These are phyloP conservation scores for Edaphochlamys debaryana DNA, from an alignment of 139 green algal species.

Conservation along the genomic window DNA sequence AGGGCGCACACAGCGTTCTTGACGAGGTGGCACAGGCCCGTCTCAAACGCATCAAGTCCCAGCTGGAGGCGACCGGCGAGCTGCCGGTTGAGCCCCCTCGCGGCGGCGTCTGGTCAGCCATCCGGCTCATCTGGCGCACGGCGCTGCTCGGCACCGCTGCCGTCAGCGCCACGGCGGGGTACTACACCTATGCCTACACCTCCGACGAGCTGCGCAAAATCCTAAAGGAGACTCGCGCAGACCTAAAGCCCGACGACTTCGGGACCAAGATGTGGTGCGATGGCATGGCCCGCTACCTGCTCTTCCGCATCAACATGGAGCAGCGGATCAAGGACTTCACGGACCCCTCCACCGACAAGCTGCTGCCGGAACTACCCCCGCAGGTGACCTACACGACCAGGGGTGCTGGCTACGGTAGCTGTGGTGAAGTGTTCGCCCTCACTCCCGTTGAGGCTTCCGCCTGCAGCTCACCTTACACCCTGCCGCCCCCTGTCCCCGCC, in stretches of 20 bases:
- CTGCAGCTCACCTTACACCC: no score
- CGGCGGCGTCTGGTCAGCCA: background rate
- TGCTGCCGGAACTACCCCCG: slow-evolving; percentile 90
- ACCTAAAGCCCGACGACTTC: slow-evolving; percentile 19
- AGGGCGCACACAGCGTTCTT: slow-evolving; percentile 9
- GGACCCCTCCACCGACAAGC: slow-evolving; percentile 87
- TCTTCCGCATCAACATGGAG: slow-evolving; percentile 64
- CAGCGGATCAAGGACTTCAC: slow-evolving; percentile 77
- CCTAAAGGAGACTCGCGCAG: slow-evolving; percentile 43
- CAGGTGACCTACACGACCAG: no score
- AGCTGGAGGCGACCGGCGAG: slow-evolving; percentile 32
- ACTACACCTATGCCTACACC: slow-evolving; percentile 73
- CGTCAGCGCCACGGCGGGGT: slow-evolving; percentile 64
- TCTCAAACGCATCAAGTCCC: slow-evolving; percentile 20
- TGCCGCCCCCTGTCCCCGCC: no score
- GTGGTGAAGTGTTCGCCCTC: no score
- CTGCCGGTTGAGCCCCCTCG: slow-evolving; percentile 4
- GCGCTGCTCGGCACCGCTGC: slow-evolving; percentile 64
- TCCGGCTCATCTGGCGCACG: background rate
- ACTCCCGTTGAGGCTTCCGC: no score
- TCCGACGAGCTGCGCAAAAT: slow-evolving; percentile 55
- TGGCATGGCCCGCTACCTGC: slow-evolving; percentile 64
- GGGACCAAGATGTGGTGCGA: slow-evolving; percentile 60
- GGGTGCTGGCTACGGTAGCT: no score
- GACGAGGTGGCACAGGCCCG: slow-evolving; percentile 30